Percentiles rank a stretch among this genome's conserved stretches.
Conservation (phyloP, 2,329 filamentous ascomycete genomes). For the Diaporthe velutina region DNA sequence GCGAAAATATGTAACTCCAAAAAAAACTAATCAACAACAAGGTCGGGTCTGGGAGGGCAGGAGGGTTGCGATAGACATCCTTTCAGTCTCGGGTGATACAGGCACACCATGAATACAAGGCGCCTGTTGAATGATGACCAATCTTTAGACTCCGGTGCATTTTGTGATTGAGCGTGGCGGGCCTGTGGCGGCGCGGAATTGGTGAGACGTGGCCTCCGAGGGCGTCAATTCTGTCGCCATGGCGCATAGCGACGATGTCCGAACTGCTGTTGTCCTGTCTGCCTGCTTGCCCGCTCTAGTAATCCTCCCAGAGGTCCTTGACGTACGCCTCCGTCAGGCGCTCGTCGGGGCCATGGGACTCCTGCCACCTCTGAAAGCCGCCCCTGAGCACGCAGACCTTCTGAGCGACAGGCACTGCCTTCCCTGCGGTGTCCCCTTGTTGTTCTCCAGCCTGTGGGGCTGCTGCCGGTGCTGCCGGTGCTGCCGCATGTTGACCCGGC, state of each 20-base stretch:
- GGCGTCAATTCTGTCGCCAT: no score
- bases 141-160: constrained; percentile 26
- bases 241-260: background rate
- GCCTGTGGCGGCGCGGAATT: background rate
- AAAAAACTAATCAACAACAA: constrained; percentile 10
- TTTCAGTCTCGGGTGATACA: constrained; percentile 11
- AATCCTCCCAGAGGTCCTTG: constrained; percentile 85
- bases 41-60: constrained; percentile 13
- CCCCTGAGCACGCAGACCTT: constrained; percentile 84
- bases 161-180: background rate
- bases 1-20: background rate
- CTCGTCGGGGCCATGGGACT: constrained; percentile 82
- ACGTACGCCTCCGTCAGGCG: constrained; percentile 85
- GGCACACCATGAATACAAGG: constrained; percentile 27
- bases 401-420: constrained; percentile 60
- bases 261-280: background rate
- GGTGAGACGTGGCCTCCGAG: background rate
- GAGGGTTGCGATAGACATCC: constrained; percentile 19
- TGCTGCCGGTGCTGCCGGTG: constrained; percentile 46
- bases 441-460: constrained; percentile 39
- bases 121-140: constrained; percentile 9
- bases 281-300: constrained; percentile 48
- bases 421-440: constrained; percentile 42
- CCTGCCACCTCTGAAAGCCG: constrained; percentile 92
- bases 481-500: constrained; percentile 40